A percentile compares a stretch with the other conserved stretches of the same genome.
Conservation (phyloP, 768 basidiomycete species). For the Gymnopilus junonius region DNA sequence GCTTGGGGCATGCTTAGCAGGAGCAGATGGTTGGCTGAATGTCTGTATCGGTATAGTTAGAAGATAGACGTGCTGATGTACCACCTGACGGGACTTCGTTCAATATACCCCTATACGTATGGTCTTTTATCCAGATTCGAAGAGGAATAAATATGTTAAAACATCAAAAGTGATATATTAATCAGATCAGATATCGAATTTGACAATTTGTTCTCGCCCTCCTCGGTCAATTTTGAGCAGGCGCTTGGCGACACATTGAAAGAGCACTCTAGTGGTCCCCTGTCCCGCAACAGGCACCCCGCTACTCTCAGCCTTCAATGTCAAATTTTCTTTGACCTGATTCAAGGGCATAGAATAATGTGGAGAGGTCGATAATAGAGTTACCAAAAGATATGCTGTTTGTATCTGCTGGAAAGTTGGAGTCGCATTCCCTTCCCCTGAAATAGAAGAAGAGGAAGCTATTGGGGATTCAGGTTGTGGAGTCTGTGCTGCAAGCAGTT, state of each 20-base stretch:
- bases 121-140: neutral
- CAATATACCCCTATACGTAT: constrained; percentile 9
- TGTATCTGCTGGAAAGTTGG: constrained; percentile 73
- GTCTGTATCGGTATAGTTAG: constrained; percentile 73
- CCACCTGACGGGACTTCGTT: constrained; percentile 1
- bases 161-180: neutral
- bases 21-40: constrained; percentile 95
- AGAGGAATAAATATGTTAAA: neutral
- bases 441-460: constrained; percentile 52
- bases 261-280: constrained; percentile 65
- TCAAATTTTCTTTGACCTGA: constrained; percentile 62
- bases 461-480: constrained; percentile 62
- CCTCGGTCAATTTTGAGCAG: constrained; percentile 78
- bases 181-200: constrained; percentile 59
- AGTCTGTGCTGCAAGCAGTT: constrained; percentile 51
- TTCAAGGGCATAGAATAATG: constrained; percentile 62
- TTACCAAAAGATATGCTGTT: constrained; percentile 67
- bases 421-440: constrained; percentile 23
- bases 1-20: constrained; percentile 90
- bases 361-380: constrained; percentile 57
- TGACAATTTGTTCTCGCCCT: constrained; percentile 74
- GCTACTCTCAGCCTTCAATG: constrained; percentile 42
- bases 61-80: constrained; percentile 21
- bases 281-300: constrained; percentile 40
- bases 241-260: constrained; percentile 82